Evolutionary conservation across 495 filamentous ascomycete species (phyloP), one percentile per base, ranked within the genome.

Genomic region (Penicillium lagena): DNA sequence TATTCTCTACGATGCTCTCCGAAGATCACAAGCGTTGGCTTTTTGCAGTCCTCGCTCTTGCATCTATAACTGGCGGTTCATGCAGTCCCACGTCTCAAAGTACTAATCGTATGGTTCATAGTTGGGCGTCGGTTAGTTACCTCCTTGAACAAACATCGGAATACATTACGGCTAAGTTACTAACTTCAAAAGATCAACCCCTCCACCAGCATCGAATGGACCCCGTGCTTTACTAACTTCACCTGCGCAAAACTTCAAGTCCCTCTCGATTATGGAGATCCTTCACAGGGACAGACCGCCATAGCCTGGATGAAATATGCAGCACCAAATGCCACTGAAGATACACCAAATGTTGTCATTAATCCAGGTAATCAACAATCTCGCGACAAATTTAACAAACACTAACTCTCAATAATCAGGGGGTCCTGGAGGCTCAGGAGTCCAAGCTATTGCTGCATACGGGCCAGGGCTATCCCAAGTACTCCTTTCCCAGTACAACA

Each of bases 391-490:
- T 66, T 31, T 37, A 35, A 43, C 34, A 9, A 33, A n/a, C 9
- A 33, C n/a, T 33, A 6, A 46, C 28, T 40, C 36, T 39, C 31
- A 33, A n/a, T 9, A 6, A 33, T 27, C 41, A 58, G 73, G 72
- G 12, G 71, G 73, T 1, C 72, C 73, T 0, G 71, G 73, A 4
- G 66, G 62, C 17, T 67, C 71, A 8, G 72, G 73, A 7, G 49
- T 64, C 9, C 34, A 59, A n/a, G 31, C 15, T 33, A 12, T 49
- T 56, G 13, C 42, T 64, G 10, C 42, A 45, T 28, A 46, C 52
- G 47, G 43, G 44, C 46, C 38, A 35, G 43, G 39, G 44, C 13
- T 42, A 28, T 29, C 40, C 22, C 62, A 67, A 30, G 56, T 60
- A 13, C 46, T 68, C 36, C 47, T 66, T 17, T 57, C 67, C 34